Conservation (phyloP, 768 basidiomycete species). For the Mycena filopes region DNA sequence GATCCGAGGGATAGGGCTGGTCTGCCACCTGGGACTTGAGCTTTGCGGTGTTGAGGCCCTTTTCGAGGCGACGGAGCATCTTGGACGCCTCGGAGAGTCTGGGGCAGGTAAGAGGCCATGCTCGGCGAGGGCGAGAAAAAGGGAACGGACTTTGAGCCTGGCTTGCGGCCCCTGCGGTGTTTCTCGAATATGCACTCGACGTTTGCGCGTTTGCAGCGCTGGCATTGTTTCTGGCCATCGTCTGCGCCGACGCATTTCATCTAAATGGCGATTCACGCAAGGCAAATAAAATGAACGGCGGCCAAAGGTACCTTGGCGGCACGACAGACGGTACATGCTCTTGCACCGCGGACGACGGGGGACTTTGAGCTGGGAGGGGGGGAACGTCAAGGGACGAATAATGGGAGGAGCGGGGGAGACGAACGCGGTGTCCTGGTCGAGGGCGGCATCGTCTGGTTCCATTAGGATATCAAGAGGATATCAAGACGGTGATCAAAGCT, state of each 20-base stretch:
- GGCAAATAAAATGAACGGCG: constrained; percentile 31
- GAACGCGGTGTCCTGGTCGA: constrained; percentile 26
- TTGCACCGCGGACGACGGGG: constrained; percentile 63
- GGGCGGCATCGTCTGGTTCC: constrained; percentile 27
- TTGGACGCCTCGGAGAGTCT: constrained; percentile 91
- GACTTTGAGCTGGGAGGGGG: constrained; percentile 49
- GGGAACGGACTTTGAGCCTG: constrained; percentile 81
- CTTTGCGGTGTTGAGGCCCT: constrained; percentile 81
- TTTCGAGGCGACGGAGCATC: constrained; percentile 88
- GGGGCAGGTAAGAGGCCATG: constrained; percentile 28
- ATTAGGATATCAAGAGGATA: constrained; percentile 25
- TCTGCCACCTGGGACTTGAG: constrained; percentile 67
- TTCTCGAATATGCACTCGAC: constrained; percentile 90
- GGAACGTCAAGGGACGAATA: constrained; percentile 1
- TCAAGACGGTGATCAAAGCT: constrained; percentile 30
- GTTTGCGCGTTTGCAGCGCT: constrained; percentile 85
- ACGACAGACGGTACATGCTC: constrained; percentile 87
- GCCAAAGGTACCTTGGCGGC: constrained; percentile 72
- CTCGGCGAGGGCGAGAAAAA: constrained; percentile 21
- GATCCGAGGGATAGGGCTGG: constrained; percentile 47
- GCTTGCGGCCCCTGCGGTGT: constrained; percentile 88
- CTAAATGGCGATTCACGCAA: constrained; percentile 48
- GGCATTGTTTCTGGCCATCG: constrained; percentile 83
- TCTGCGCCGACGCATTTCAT: constrained; percentile 95
- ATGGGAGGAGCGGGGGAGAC: constrained; percentile 3